Percentiles rank a stretch among this genome's conserved stretches.
phyloP scores from a whole-genome alignment of 202 grass and related monocot species.

The Dendrocalamus latiflorus region DNA sequence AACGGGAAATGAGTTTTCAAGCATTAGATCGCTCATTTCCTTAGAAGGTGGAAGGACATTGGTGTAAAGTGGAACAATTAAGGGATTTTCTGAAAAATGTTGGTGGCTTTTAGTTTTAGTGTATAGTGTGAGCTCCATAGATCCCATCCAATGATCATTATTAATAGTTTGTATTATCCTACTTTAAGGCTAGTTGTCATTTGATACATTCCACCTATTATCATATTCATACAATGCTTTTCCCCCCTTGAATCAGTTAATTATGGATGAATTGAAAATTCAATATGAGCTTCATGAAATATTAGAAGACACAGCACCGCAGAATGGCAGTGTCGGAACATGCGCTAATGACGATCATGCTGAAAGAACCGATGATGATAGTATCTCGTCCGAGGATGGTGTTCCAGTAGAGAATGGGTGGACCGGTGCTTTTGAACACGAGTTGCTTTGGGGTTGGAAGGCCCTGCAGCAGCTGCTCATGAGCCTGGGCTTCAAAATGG shows the following conservation, averaged over 20 bases:
- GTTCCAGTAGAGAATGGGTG: constrained; percentile 24
- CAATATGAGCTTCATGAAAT: neutral
- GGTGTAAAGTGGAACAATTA: neutral
- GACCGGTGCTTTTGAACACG: constrained; percentile 18
- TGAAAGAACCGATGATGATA: constrained; percentile 11
- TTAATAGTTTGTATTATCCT: neutral
- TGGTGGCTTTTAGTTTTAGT: neutral
- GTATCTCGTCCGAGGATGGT: constrained; percentile 18
- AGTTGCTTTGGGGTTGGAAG: constrained; percentile 55
- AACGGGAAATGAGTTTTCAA: neutral
- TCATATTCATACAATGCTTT: neutral
- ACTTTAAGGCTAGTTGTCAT: neutral
- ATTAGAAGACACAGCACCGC: neutral
- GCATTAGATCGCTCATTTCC: neutral
- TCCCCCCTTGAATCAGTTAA: constrained; percentile 11
- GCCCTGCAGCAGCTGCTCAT: constrained; percentile 39
- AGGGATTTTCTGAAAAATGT: neutral
- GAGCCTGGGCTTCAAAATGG: constrained; percentile 38
- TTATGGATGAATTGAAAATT: neutral
- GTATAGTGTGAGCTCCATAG: neutral
- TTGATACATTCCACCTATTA: neutral
- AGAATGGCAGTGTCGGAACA: neutral
- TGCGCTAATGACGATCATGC: neutral
- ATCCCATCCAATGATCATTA: neutral
- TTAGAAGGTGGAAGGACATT: neutral